Conservation (phyloP, 2,329 filamentous ascomycete genomes). For the Ceratocystis diversiconidia region DNA sequence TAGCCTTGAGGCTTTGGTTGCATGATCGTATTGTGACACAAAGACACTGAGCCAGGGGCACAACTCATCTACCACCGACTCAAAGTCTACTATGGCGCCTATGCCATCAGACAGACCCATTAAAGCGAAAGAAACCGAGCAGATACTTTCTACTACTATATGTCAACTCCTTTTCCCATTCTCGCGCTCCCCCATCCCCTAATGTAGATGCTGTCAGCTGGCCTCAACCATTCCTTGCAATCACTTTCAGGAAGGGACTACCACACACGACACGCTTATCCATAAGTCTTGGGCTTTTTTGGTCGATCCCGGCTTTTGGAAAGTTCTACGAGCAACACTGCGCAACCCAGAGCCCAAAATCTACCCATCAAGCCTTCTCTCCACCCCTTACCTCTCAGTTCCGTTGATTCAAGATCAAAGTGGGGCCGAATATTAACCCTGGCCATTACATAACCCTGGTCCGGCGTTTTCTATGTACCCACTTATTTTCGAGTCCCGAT, state of each 20-base stretch:
- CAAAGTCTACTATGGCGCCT: no score
- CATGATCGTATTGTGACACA: background rate
- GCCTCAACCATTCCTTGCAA: background rate
- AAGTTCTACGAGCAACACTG: background rate
- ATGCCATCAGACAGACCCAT: no score
- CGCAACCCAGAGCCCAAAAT: background rate
- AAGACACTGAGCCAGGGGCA: background rate
- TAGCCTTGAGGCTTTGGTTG: background rate
- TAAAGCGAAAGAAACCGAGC: no score
- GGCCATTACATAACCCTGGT: background rate
- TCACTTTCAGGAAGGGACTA: no score
- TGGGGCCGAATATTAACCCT: background rate
- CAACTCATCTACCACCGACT: background rate
- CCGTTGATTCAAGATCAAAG: background rate
- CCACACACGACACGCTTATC: no score
- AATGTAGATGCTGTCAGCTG: background rate
- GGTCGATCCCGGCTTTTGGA: no score
- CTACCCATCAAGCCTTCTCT: background rate
- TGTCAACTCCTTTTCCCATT: background rate
- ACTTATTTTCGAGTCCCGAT: background rate
- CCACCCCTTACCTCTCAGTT: background rate
- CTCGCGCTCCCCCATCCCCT: no score
- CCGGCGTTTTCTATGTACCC: background rate
- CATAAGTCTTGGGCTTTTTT: no score
- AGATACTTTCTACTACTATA: background rate